Base-by-base conservation (phyloP, 768 basidiomycete genomes). In the Trametes cinnabarina region DNA sequence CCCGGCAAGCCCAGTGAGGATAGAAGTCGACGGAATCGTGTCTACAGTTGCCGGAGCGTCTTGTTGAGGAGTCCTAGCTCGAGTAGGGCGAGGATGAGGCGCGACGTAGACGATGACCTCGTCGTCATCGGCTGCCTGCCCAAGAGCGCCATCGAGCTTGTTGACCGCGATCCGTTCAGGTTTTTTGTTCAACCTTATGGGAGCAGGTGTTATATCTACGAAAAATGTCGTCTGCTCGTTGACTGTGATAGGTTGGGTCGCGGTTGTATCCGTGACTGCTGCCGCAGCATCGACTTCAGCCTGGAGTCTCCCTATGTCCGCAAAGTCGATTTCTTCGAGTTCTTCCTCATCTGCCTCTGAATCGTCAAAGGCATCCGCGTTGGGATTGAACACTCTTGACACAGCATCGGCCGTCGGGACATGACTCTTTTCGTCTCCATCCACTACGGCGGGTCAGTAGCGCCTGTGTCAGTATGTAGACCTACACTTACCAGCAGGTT, bases 81-180 rank as follows among this genome's bases (percentile, higher is more conserved):
- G 52, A 8, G 35, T 48, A 19, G 64, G 64, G 1, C 86, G 81
- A 4, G 88, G 89, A 65, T 88, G 81, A 0, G 90, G 89, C 0
- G 88, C 88, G 23, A 84, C 85, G 65, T 91, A 91, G 10, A 92
- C 88, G 53, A 92, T 90, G 4, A 81, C 67, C 55, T 92, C 90
- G 19, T 88, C 86, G 28, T 84, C 84, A n/a, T 66, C 63, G 23
- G 55, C 20, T 46, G 53, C 25, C 23, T 17, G 58, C 28, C 61
- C 65, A 26, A 55, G 47, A 25, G 17, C 64, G 19, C 62, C 55
- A 5, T 56, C 46, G 6, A 55, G 19, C 41, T 35, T 46, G 19
- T 68, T 51, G 39, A 62, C 47, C 4, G 48, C 26, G 9, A 57
- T 51, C 7, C 23, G 32, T 6, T 43, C 34, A 20, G 28, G 4